Evolutionary conservation across 306 rosid species (phyloP).

Genomic region (Vigna nakashimae): DNA sequence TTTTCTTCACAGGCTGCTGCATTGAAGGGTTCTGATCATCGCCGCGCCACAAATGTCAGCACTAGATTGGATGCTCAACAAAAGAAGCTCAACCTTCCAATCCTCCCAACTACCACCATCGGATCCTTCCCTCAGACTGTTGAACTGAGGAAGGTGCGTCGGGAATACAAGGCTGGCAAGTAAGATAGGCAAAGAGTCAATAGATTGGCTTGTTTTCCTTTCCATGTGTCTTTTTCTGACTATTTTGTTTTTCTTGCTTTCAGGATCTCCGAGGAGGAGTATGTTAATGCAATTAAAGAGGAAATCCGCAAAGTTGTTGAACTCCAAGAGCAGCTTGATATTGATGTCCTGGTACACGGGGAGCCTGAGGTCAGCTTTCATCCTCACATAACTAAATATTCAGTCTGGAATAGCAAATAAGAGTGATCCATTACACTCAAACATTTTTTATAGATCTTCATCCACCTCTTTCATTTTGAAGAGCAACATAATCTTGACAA

Average conservation of each 20-base stretch:
- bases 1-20: constrained; percentile 79
- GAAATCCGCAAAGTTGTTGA: constrained; percentile 81
- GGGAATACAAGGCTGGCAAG: constrained; percentile 93
- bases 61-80: constrained; percentile 91
- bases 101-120: constrained; percentile 94
- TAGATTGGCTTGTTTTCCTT: constrained; percentile 22
- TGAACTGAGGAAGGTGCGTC: constrained; percentile 88
- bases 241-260: constrained; percentile 22
- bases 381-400: constrained; percentile 9
- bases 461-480: not conserved
- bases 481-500: not conserved
- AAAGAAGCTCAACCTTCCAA: constrained; percentile 93
- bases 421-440: no score
- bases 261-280: constrained; percentile 89
- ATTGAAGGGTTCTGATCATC: constrained; percentile 90
- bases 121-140: constrained; percentile 96
- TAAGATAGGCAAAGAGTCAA: constrained; percentile 36
- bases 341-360: constrained; percentile 94
- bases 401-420: no score
- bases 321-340: constrained; percentile 92
- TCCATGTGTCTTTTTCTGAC: constrained; percentile 9
- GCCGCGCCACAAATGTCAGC: constrained; percentile 82
- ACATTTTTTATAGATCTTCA: no score
- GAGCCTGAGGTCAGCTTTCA: constrained; percentile 83
- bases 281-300: constrained; percentile 71